Percentiles rank a stretch among this genome's conserved stretches.
phyloP scores from a whole-genome alignment of 2,329 filamentous ascomycete genomes.

The Claviceps spartinae region DNA sequence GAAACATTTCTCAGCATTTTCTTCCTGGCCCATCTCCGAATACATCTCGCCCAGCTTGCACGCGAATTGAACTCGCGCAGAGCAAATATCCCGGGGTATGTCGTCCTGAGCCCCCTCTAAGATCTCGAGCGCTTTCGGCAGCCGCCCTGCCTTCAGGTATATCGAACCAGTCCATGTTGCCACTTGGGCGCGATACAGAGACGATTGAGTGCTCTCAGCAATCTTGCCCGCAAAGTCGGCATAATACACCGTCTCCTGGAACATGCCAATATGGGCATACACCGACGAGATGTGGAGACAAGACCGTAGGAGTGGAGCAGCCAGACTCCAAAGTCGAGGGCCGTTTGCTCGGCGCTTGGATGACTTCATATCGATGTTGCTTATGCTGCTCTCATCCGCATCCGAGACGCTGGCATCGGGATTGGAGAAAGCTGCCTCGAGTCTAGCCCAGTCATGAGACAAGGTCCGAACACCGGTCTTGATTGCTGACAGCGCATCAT shows the following conservation, averaged over 20 bases:
- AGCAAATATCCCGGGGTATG: slow-evolving; percentile 28
- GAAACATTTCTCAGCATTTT: slow-evolving; percentile 30
- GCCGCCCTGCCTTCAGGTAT: slow-evolving; percentile 43
- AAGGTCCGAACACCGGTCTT: slow-evolving; percentile 43
- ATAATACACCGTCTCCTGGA: slow-evolving; percentile 79
- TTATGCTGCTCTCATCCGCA: slow-evolving; percentile 10
- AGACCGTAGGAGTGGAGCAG: slow-evolving; percentile 58
- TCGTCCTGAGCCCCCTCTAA: slow-evolving; percentile 38
- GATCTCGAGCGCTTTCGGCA: slow-evolving; percentile 43
- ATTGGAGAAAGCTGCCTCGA: slow-evolving; percentile 24
- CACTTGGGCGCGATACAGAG: slow-evolving; percentile 41
- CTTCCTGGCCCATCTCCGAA: slow-evolving; percentile 31
- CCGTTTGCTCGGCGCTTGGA: slow-evolving; percentile 14
- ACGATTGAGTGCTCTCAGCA: slow-evolving; percentile 52
- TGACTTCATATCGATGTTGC: slow-evolving; percentile 13
- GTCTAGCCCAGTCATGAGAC: slow-evolving; percentile 40
- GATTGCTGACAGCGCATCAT: slow-evolving; percentile 43
- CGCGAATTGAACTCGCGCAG: slow-evolving; percentile 28
- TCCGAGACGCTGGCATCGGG: slow-evolving; percentile 18
- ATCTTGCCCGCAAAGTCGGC: slow-evolving; percentile 72
- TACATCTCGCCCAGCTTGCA: slow-evolving; percentile 44
- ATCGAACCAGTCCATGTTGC: slow-evolving; percentile 41
- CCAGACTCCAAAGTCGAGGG: slow-evolving; percentile 66
- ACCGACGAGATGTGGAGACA: slow-evolving; percentile 62
- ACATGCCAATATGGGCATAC: slow-evolving; percentile 74